A percentile compares a stretch with the other conserved stretches of the same genome.
phyloP scores from a whole-genome alignment of 805 yeast genomes.

The Teunomyces funiuensis region DNA sequence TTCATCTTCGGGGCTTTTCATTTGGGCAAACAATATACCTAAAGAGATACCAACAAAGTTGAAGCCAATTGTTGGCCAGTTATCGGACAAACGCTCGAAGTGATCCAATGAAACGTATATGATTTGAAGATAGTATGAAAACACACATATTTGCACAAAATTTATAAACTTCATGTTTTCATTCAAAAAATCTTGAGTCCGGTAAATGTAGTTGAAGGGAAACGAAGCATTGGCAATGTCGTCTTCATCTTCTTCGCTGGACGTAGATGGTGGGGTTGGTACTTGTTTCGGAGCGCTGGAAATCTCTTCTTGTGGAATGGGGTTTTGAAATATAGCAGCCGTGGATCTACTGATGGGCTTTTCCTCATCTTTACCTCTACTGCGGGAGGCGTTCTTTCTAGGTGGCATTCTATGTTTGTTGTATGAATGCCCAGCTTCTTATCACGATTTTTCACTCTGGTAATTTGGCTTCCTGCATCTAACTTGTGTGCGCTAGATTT shows the following conservation, averaged over 20 bases:
- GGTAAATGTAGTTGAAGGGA: conserved; percentile 18
- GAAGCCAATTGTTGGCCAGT: conserved; percentile 27
- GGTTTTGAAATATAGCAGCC: conserved; percentile 2
- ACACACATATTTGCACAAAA: conserved; percentile 32
- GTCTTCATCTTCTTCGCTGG: conserved; percentile 8
- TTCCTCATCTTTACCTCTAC: conserved; percentile 4
- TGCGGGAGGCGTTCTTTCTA: conserved; percentile 10
- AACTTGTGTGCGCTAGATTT: background rate
- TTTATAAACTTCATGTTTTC: conserved; percentile 29
- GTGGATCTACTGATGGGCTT: background rate
- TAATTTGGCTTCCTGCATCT: background rate
- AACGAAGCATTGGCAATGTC: conserved; percentile 11
- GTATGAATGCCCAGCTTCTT: background rate
- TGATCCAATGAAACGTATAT: conserved; percentile 22
- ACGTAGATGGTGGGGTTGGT: background rate
- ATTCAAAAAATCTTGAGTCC: conserved; percentile 39
- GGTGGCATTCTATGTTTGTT: conserved; percentile 11
- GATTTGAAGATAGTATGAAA: conserved; percentile 31
- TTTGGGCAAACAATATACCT: conserved; percentile 28
- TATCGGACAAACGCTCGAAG: conserved; percentile 17
- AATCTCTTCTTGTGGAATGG: background rate
- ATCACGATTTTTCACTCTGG: conserved; percentile 1
- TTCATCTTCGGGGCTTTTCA: conserved; percentile 14
- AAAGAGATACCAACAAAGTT: conserved; percentile 33
- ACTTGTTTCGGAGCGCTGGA: background rate